Evolutionary conservation across 495 filamentous ascomycete species (phyloP).

Genomic region (Xylaria bambusicola): DNA sequence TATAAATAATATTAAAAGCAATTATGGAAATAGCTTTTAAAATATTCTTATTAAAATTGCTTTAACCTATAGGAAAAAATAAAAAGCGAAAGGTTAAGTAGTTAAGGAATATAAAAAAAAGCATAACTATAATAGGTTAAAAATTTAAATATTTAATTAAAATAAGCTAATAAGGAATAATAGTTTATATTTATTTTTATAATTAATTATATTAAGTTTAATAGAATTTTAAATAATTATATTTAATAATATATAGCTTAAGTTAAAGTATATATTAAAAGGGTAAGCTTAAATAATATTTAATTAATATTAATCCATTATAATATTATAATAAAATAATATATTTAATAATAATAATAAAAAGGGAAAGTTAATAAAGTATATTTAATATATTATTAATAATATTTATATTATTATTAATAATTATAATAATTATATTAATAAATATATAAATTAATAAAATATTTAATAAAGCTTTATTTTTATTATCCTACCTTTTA

Average conservation of each 20-base stretch:
- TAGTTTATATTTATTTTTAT: not conserved
- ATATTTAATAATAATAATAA: too few relatives aligned
- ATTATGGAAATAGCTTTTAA: not conserved
- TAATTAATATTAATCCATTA: not conserved
- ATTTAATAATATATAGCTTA: not conserved
- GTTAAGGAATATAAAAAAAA: slow-evolving; percentile 1
- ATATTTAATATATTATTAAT: too few relatives aligned
- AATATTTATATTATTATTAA: too few relatives aligned
- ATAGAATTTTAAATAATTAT: not conserved
- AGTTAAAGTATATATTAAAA: not conserved
- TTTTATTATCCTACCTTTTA: too few relatives aligned
- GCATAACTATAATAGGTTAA: not conserved
- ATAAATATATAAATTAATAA: too few relatives aligned
- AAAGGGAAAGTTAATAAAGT: too few relatives aligned
- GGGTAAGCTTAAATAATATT: slow-evolving; percentile 3
- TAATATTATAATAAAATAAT: not conserved
- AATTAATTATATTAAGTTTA: not conserved
- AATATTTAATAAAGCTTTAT: too few relatives aligned
- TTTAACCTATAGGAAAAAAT: not conserved
- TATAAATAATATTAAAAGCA: slow-evolving; percentile 19
- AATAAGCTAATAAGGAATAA: not conserved
- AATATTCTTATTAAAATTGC: not conserved
- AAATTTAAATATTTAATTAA: not conserved
- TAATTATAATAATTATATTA: too few relatives aligned
- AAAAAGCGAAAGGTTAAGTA: not conserved